Conservation (phyloP, 495 filamentous ascomycete species). For the Saxispiralis lemnorum region DNA sequence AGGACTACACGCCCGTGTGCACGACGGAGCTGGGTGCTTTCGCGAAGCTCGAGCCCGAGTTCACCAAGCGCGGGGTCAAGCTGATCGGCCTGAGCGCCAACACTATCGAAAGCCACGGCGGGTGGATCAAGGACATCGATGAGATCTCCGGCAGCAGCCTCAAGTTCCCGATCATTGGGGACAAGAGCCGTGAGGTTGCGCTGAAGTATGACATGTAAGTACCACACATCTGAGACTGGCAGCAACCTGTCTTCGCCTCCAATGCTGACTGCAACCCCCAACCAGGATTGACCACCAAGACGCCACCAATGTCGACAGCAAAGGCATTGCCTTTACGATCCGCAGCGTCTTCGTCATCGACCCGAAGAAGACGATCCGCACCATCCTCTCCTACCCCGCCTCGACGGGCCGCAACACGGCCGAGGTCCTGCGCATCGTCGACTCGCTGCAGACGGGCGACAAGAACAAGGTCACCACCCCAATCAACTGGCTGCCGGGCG, state of each 20-base stretch:
- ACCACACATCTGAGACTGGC: neutral
- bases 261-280: conserved; percentile 1
- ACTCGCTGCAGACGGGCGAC: conserved; percentile 92
- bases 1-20: conserved; percentile 69
- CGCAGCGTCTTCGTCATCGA: conserved; percentile 98
- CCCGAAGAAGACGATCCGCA: conserved; percentile 92
- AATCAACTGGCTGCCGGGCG: conserved; percentile 26
- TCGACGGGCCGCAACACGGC: conserved; percentile 93
- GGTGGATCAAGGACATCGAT: conserved; percentile 92
- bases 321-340: conserved; percentile 79
- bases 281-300: conserved; percentile 69
- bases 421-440: conserved; percentile 86
- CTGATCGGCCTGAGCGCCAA: conserved; percentile 76
- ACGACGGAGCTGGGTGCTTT: conserved; percentile 97
- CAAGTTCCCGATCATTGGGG: conserved; percentile 89
- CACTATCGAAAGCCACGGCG: conserved; percentile 42
- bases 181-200: conserved; percentile 87
- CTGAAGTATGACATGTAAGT: conserved; percentile 85
- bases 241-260: neutral
- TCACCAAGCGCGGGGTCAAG: conserved; percentile 83
- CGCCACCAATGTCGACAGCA: conserved; percentile 44
- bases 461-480: conserved; percentile 84
- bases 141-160: conserved; percentile 71
- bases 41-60: conserved; percentile 93
- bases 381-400: conserved; percentile 90